phyloP scores from a whole-genome alignment of 208 protist genomes.

The Trichomonas tenax region DNA sequence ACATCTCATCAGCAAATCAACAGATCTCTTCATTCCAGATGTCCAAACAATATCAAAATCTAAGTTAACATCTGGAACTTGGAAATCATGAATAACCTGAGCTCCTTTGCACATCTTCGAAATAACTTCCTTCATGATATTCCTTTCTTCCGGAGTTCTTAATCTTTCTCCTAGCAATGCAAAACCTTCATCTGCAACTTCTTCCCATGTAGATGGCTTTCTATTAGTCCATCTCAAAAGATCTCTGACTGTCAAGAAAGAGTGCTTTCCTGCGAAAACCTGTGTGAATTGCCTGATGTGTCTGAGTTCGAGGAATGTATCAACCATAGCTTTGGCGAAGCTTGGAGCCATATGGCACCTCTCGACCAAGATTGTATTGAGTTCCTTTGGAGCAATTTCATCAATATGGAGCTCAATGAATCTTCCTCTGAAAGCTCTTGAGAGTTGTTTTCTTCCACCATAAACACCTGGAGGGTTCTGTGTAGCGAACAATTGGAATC shows the following conservation, averaged over 20 bases:
- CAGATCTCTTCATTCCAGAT: slow-evolving; percentile 30
- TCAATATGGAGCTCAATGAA: slow-evolving; percentile 97
- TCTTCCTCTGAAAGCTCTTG: slow-evolving; percentile 94
- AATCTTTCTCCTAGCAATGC: slow-evolving; percentile 90
- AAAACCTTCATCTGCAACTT: slow-evolving; percentile 86
- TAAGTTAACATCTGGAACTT: not conserved
- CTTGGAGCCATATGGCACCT: slow-evolving; percentile 53
- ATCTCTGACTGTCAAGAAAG: slow-evolving; percentile 97
- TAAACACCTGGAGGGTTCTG: slow-evolving; percentile 95
- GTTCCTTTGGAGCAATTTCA: slow-evolving; percentile 88
- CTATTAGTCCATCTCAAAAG: slow-evolving; percentile 97
- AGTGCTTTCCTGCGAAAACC: slow-evolving; percentile 92
- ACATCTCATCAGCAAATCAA: slow-evolving; percentile 33
- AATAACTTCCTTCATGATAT: slow-evolving; percentile 53
- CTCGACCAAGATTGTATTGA: slow-evolving; percentile 79
- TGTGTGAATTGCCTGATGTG: slow-evolving; percentile 38
- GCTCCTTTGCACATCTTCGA: not conserved
- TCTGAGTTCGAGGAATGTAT: slow-evolving; percentile 81
- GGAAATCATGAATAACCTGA: not conserved
- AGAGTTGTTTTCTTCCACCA: slow-evolving; percentile 94
- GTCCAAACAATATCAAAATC: slow-evolving; percentile 31
- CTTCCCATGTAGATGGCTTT: slow-evolving; percentile 60
- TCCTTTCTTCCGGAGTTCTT: slow-evolving; percentile 69
- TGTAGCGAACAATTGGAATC: slow-evolving; percentile 98
- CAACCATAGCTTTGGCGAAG: slow-evolving; percentile 30